These are phyloP conservation scores for Rhizopogon vesiculosus DNA, from an alignment of 768 basidiomycete species.

Conservation along the genomic window DNA sequence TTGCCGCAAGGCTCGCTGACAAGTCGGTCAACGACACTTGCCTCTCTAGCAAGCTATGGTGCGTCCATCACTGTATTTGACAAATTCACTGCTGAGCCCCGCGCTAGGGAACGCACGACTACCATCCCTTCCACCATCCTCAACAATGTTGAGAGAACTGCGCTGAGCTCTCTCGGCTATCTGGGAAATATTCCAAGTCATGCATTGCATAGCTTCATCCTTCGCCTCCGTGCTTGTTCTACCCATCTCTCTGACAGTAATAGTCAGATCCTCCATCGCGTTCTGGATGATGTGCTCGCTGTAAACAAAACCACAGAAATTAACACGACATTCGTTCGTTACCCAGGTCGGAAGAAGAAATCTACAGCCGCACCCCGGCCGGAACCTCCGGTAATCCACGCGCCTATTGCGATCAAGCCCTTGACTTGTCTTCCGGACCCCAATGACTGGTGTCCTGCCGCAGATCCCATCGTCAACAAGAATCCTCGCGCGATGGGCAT, in stretches of 20 bases:
- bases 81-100: neutral
- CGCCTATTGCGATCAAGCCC: slow-evolving; percentile 11
- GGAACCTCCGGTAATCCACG: slow-evolving; percentile 5
- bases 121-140: slow-evolving; percentile 17
- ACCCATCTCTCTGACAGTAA: neutral
- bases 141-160: slow-evolving; percentile 18
- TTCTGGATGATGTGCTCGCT: neutral
- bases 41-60: slow-evolving; percentile 28
- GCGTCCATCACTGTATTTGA: neutral
- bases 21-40: slow-evolving; percentile 28
- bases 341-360: neutral
- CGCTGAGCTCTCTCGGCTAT: slow-evolving; percentile 7
- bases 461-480: slow-evolving; percentile 26
- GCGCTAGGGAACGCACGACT: slow-evolving; percentile 16
- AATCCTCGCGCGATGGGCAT: slow-evolving; percentile 21
- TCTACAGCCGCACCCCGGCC: neutral
- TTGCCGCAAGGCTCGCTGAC: slow-evolving; percentile 31
- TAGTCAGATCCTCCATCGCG: neutral
- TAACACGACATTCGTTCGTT: neutral
- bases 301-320: too few species aligned
- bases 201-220: slow-evolving; percentile 10
- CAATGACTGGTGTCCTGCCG: slow-evolving; percentile 24
- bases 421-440: slow-evolving; percentile 8
- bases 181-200: slow-evolving; percentile 7
- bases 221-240: neutral